Evolutionary conservation across 1,284 basidiomycete genomes (phyloP).

Genomic region (Tranzscheliella williamsii): DNA sequence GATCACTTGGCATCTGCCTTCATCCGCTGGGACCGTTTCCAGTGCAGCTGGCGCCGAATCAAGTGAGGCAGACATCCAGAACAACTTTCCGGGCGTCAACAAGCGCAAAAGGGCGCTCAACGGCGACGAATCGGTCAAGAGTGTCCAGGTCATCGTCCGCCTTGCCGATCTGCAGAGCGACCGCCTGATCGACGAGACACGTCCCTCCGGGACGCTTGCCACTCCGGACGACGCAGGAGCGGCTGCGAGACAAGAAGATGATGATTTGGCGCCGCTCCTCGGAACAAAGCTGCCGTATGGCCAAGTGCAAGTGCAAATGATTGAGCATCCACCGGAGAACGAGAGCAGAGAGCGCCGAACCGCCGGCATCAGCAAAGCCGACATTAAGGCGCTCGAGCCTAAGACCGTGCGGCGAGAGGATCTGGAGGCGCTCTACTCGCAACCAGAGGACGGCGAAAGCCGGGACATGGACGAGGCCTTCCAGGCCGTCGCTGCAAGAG

Average conservation of each 20-base stretch:
- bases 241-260: background rate
- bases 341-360: conserved; percentile 21
- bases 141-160: conserved; percentile 25
- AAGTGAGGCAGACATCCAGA: conserved; percentile 5
- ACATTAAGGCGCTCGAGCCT: conserved; percentile 18
- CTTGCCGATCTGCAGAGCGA: conserved; percentile 36
- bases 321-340: conserved; percentile 25
- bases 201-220: conserved; percentile 7
- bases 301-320: conserved; percentile 18
- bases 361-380: conserved; percentile 18
- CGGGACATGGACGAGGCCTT: conserved; percentile 35
- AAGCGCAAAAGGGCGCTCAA: conserved; percentile 16
- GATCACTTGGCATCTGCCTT: conserved; percentile 34
- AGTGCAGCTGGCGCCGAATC: background rate
- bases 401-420: conserved; percentile 9
- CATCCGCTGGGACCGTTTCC: background rate
- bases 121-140: conserved; percentile 9
- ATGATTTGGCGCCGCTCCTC: background rate
- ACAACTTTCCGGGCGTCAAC: background rate
- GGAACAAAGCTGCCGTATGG: conserved; percentile 11
- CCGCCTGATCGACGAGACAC: conserved; percentile 24
- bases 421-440: conserved; percentile 22
- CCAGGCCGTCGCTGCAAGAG: conserved; percentile 3
- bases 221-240: background rate
- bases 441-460: conserved; percentile 25